A percentile compares a stretch with the other conserved stretches of the same genome.
These are phyloP conservation scores for Cucumis sativus DNA, from an alignment of 306 rosid genomes.

Conservation along the genomic window Cucumber_9930_V3 NC_026660.2:6103501-6104000, in stretches of 20 bases:
- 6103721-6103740: not conserved
- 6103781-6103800: not conserved
- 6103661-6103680: not conserved
- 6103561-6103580: too few relatives aligned
- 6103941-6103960: too few relatives aligned
- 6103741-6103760: not conserved
- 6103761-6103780: not conserved
- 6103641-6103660: not conserved
- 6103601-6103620: not conserved
- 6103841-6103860: not conserved
- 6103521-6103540: too few relatives aligned
- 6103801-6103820: not conserved
- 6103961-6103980: too few relatives aligned
- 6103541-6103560: too few relatives aligned
- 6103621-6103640: not conserved
- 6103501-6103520: too few relatives aligned
- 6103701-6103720: not conserved
- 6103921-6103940: too few relatives aligned
- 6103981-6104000: too few relatives aligned
- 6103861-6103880: not conserved
- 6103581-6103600: too few relatives aligned
- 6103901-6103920: too few relatives aligned
- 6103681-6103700: not conserved
- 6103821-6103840: not conserved
- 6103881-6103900: not conserved